Conservation (phyloP, 163 green algal species). For the Picocystis sp. region DNA sequence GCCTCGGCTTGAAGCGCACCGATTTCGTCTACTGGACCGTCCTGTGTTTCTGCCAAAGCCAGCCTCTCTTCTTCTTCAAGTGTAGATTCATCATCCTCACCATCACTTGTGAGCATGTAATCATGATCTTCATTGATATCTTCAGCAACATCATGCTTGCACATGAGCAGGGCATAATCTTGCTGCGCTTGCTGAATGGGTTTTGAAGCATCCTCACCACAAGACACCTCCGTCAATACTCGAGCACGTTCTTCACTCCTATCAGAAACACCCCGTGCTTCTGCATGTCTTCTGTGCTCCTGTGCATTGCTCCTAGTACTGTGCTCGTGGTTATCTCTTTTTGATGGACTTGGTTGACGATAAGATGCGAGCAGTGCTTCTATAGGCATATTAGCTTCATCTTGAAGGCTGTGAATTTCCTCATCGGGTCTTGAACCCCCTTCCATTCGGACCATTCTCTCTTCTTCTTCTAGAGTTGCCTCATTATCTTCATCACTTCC, state of each 20-base stretch:
- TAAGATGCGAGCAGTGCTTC: constrained; percentile 29
- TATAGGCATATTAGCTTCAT: constrained; percentile 29
- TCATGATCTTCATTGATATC: constrained; percentile 8
- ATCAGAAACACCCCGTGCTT: background rate
- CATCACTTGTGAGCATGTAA: constrained; percentile 4
- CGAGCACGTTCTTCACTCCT: background rate
- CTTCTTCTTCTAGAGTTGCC: constrained; percentile 35
- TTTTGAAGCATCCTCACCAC: constrained; percentile 5
- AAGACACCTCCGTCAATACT: background rate
- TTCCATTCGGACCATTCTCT: constrained; percentile 13
- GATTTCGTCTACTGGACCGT: background rate
- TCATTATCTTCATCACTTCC: constrained; percentile 31
- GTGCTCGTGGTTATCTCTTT: background rate
- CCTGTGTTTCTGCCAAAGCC: constrained; percentile 16
- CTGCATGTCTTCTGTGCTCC: background rate
- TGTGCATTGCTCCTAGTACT: background rate
- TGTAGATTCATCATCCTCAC: constrained; percentile 57
- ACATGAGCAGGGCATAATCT: constrained; percentile 6
- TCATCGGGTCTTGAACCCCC: background rate
- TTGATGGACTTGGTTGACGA: constrained; percentile 3
- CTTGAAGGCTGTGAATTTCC: constrained; percentile 20
- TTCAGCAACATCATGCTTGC: constrained; percentile 4
- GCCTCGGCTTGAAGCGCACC: constrained; percentile 5
- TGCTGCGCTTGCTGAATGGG: background rate
- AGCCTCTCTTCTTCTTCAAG: constrained; percentile 50